These are phyloP conservation scores for Penicillium hesseltinei DNA, from an alignment of 2,329 filamentous ascomycete species.

Conservation along the genomic window DNA sequence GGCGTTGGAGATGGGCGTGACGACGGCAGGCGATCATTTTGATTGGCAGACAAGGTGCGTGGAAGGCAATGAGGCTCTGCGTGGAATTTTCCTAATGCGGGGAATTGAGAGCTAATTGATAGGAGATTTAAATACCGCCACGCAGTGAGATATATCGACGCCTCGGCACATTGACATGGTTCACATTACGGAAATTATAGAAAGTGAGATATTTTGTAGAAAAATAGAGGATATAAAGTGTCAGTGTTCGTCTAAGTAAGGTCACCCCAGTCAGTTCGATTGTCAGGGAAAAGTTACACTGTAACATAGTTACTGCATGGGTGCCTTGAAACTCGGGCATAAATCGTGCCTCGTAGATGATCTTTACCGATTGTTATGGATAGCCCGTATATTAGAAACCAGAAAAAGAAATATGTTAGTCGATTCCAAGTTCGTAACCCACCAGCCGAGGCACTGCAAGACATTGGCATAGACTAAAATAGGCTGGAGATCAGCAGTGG, in stretches of 20 bases:
- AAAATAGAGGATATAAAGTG: too few relatives aligned
- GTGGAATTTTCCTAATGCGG: background rate
- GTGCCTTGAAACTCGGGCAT: background rate
- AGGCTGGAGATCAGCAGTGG: background rate
- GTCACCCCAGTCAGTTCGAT: background rate
- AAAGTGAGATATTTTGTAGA: background rate
- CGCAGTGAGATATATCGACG: background rate
- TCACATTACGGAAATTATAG: background rate
- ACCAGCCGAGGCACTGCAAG: too few relatives aligned
- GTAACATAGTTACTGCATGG: background rate
- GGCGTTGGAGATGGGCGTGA: constrained; percentile 8
- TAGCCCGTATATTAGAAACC: background rate
- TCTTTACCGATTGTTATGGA: background rate
- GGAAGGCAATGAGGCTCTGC: background rate
- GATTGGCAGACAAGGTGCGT: constrained; percentile 11
- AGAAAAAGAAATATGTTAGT: too few relatives aligned
- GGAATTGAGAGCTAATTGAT: background rate
- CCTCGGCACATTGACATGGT: background rate
- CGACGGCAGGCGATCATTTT: background rate
- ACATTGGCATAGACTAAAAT: background rate
- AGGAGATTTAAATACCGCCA: background rate
- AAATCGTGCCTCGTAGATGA: background rate
- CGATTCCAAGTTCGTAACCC: background rate
- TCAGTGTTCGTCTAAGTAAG: background rate
- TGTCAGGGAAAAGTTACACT: background rate